These are phyloP conservation scores for Xylariaceae sp. DNA, from an alignment of 2,329 filamentous ascomycete genomes.

Conservation along the genomic window DNA sequence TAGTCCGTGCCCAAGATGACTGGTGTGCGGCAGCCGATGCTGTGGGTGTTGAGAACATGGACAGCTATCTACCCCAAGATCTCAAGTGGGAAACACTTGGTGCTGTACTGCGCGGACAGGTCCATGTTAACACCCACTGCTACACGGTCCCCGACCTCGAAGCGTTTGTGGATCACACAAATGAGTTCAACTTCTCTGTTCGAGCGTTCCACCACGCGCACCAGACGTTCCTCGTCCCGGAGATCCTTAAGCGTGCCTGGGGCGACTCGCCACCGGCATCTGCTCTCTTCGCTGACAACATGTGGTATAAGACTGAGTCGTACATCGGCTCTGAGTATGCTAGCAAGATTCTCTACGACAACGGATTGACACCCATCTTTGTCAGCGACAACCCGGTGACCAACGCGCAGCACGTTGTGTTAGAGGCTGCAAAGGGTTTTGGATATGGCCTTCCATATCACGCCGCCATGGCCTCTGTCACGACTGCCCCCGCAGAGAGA, in stretches of 20 bases:
- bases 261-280: slow-evolving; percentile 51
- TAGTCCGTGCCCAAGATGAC: slow-evolving; percentile 60
- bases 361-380: slow-evolving; percentile 61
- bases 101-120: slow-evolving; percentile 62
- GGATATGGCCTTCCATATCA: slow-evolving; percentile 60
- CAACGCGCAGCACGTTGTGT: slow-evolving; percentile 65
- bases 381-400: slow-evolving; percentile 69
- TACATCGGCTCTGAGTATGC: slow-evolving; percentile 62
- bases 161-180: slow-evolving; percentile 64
- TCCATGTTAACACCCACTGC: slow-evolving; percentile 67
- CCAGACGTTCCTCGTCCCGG: slow-evolving; percentile 61
- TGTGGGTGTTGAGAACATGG: slow-evolving; percentile 47
- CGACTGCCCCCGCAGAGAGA: slow-evolving; percentile 54
- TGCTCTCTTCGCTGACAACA: slow-evolving; percentile 67
- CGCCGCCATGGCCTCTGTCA: slow-evolving; percentile 54
- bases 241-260: slow-evolving; percentile 57
- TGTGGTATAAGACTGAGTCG: slow-evolving; percentile 67
- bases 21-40: slow-evolving; percentile 59
- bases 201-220: slow-evolving; percentile 68
- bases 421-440: slow-evolving; percentile 58
- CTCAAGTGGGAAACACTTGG: slow-evolving; percentile 60
- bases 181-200: slow-evolving; percentile 65
- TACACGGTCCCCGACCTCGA: slow-evolving; percentile 67
- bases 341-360: slow-evolving; percentile 61
- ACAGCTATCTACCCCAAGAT: slow-evolving; percentile 57